Percentiles rank a stretch among this genome's conserved stretches.
Conservation (phyloP, 768 basidiomycete genomes). For the Lyophyllum atratum region DNA sequence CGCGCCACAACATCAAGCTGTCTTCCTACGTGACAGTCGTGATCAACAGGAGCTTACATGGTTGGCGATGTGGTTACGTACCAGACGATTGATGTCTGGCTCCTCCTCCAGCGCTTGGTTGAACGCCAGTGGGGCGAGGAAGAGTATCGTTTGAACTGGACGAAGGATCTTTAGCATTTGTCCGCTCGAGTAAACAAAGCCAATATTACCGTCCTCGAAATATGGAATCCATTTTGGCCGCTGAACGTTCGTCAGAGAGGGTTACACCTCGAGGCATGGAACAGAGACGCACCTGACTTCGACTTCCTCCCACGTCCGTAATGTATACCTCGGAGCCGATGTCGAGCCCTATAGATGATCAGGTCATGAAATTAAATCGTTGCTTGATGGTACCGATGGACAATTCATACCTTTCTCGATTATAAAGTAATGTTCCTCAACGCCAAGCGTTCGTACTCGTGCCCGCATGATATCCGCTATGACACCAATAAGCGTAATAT, state of each 20-base stretch:
- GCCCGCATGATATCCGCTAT: conserved; percentile 75
- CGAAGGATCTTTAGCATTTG: background rate
- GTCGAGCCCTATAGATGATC: conserved; percentile 26
- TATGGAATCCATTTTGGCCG: conserved; percentile 74
- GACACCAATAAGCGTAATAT: conserved; percentile 4
- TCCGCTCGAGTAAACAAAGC: background rate
- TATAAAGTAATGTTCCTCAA: conserved; percentile 69
- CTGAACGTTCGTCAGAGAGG: conserved; percentile 23
- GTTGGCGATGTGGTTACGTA: conserved; percentile 24
- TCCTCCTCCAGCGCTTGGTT: conserved; percentile 77
- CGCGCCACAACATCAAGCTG: conserved; percentile 71
- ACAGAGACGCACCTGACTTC: conserved; percentile 42
- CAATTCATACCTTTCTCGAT: conserved; percentile 50
- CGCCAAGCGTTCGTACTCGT: conserved; percentile 69
- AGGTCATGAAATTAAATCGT: background rate
- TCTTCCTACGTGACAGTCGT: conserved; percentile 52
- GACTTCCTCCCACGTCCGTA: conserved; percentile 69
- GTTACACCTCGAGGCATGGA: background rate
- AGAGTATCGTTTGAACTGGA: conserved; percentile 75
- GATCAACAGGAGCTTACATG: background rate
- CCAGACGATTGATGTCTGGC: conserved; percentile 62
- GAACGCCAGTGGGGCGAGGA: conserved; percentile 78
- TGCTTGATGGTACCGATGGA: background rate
- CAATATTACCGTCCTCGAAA: conserved; percentile 63
- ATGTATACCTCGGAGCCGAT: conserved; percentile 63